A percentile compares a stretch with the other conserved stretches of the same genome.
phyloP scores from a whole-genome alignment of 129 eudicot species.

The Pittosporum tobira region DNA sequence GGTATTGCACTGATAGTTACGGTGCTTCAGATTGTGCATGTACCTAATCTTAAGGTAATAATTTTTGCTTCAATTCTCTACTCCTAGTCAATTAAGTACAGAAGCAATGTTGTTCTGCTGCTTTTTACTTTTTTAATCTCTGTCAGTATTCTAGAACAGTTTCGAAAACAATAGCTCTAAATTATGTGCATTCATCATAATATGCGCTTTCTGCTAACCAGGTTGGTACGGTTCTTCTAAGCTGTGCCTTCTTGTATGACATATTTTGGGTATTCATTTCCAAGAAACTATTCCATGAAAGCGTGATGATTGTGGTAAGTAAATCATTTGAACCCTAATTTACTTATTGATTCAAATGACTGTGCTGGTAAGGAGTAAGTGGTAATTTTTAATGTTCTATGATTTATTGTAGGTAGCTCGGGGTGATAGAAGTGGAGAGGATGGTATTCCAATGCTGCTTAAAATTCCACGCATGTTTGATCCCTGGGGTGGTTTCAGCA shows the following conservation, averaged over 20 bases:
- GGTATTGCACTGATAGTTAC: slow-evolving; percentile 77
- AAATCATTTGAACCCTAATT: slow-evolving; percentile 8
- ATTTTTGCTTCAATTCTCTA: too few species aligned
- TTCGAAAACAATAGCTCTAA: not conserved
- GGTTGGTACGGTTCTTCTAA: slow-evolving; percentile 73
- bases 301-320: slow-evolving; percentile 93
- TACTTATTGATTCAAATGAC: not conserved
- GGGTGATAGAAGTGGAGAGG: slow-evolving; percentile 85
- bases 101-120: not conserved
- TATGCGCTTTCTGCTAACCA: slow-evolving; percentile 21
- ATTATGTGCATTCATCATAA: not conserved
- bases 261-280: slow-evolving; percentile 90
- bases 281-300: slow-evolving; percentile 68
- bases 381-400: slow-evolving; percentile 9
- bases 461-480: slow-evolving; percentile 87
- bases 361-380: not conserved
- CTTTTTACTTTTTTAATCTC: not conserved
- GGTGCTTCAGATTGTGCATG: slow-evolving; percentile 79
- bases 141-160: not conserved
- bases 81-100: too few species aligned
- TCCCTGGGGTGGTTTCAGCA: slow-evolving; percentile 93
- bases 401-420: slow-evolving; percentile 59
- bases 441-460: slow-evolving; percentile 88
- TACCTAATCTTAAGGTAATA: slow-evolving; percentile 87
- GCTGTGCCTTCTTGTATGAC: slow-evolving; percentile 83